These are phyloP conservation scores for Pseudogymnoascus sp. DNA, from an alignment of 2,329 filamentous ascomycete genomes.

Conservation along the genomic window DNA sequence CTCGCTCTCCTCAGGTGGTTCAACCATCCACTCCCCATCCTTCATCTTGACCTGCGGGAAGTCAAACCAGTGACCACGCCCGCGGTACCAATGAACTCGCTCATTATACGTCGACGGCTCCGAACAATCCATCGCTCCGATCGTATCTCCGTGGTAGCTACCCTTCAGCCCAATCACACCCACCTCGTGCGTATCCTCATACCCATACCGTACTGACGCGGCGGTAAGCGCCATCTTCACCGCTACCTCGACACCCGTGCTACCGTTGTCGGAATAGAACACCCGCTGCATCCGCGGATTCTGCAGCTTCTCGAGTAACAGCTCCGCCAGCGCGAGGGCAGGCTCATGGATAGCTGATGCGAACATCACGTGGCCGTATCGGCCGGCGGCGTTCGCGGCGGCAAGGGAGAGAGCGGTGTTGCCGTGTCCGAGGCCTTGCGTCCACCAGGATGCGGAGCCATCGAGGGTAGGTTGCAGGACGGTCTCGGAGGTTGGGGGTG, in stretches of 20 bases:
- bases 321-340: constrained; percentile 60
- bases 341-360: constrained; percentile 73
- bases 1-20: constrained; percentile 18
- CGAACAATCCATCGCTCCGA: constrained; percentile 79
- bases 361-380: constrained; percentile 87
- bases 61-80: constrained; percentile 73
- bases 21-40: constrained; percentile 57
- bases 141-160: constrained; percentile 81
- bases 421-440: constrained; percentile 75
- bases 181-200: constrained; percentile 49
- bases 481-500: constrained; percentile 6
- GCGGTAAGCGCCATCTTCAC: constrained; percentile 78
- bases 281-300: constrained; percentile 63
- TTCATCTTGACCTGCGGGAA: constrained; percentile 64
- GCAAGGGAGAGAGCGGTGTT: constrained; percentile 64
- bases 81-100: constrained; percentile 79
- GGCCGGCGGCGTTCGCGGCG: constrained; percentile 71
- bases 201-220: constrained; percentile 57
- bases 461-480: constrained; percentile 64
- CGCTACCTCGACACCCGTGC: constrained; percentile 75
- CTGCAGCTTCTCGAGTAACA: constrained; percentile 48
- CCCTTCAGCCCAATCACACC: constrained; percentile 68
- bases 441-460: constrained; percentile 87
- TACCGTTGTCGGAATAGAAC: constrained; percentile 79
- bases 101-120: constrained; percentile 73